Conservation (phyloP, 345 rosid genomes). For the Pistacia atlantica region DNA sequence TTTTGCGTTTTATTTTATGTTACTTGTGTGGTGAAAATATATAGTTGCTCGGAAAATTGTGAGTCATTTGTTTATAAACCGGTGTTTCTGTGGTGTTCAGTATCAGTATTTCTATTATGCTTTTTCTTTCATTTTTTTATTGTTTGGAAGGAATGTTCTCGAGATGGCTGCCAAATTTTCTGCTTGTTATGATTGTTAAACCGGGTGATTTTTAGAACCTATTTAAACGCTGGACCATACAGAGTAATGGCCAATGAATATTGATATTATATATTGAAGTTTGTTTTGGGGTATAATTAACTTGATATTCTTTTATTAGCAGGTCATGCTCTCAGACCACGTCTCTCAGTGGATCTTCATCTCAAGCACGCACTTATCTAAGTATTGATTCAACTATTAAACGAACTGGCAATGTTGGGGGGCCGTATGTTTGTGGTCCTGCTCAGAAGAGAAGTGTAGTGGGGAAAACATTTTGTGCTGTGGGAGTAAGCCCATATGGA, state of each 20-base stretch:
- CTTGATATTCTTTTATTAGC: neutral
- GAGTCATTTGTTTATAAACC: neutral
- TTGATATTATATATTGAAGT: no score
- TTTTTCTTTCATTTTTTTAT: neutral
- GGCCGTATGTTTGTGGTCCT: slow-evolving; percentile 13
- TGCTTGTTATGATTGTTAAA: neutral
- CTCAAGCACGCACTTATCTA: slow-evolving; percentile 24
- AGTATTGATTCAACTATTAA: slow-evolving; percentile 12
- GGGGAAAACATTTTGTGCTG: slow-evolving; percentile 39
- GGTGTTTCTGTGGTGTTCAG: neutral
- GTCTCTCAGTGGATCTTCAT: slow-evolving; percentile 17
- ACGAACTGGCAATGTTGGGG: slow-evolving; percentile 12
- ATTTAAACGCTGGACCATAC: neutral
- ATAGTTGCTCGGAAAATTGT: neutral
- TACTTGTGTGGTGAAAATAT: neutral
- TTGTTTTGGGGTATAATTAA: no score
- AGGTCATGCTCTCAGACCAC: slow-evolving; percentile 29
- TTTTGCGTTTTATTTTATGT: neutral
- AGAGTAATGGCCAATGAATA: neutral
- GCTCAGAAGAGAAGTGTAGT: slow-evolving; percentile 38
- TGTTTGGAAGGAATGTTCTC: neutral
- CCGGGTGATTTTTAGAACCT: neutral
- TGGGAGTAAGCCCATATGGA: slow-evolving; percentile 38
- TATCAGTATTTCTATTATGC: neutral
- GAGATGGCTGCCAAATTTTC: neutral